Conservation (phyloP, 2,329 filamentous ascomycete species). For the Colletotrichum shisoi region DNA sequence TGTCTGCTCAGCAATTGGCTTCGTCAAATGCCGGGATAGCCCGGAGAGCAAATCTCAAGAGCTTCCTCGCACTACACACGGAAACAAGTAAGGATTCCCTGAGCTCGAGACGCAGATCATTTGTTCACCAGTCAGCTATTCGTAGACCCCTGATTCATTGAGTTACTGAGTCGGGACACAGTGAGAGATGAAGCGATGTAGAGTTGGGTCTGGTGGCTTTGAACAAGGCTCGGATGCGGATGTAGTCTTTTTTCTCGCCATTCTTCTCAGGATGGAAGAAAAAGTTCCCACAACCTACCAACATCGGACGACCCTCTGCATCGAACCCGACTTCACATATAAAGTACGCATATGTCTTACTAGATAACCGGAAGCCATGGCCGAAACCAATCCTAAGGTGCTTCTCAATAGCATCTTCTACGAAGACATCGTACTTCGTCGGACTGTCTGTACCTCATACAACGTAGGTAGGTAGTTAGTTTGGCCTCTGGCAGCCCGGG, state of each 20-base stretch:
- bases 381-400: not conserved
- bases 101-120: not conserved
- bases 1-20: slow-evolving; percentile 19
- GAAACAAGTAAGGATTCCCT: slow-evolving; percentile 4
- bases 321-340: not conserved
- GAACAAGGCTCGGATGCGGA: not conserved
- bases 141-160: slow-evolving; percentile 1
- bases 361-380: not conserved
- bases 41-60: not conserved
- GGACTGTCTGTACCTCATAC: not conserved
- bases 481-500: not conserved
- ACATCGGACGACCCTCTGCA: not conserved
- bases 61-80: not conserved
- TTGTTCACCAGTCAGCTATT: not conserved
- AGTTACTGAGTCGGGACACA: not conserved
- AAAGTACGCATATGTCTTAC: not conserved
- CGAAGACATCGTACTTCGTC: not conserved
- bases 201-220: not conserved
- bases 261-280: not conserved
- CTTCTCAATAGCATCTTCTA: not conserved
- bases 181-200: not conserved
- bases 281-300: not conserved
- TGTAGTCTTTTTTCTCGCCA: not conserved
- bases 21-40: slow-evolving; percentile 7
- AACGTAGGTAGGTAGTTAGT: not conserved